A percentile compares a stretch with the other conserved stretches of the same genome.
These are phyloP conservation scores for Xanthoparmelia taractica DNA, from an alignment of 495 filamentous ascomycete species.

Conservation along the genomic window DNA sequence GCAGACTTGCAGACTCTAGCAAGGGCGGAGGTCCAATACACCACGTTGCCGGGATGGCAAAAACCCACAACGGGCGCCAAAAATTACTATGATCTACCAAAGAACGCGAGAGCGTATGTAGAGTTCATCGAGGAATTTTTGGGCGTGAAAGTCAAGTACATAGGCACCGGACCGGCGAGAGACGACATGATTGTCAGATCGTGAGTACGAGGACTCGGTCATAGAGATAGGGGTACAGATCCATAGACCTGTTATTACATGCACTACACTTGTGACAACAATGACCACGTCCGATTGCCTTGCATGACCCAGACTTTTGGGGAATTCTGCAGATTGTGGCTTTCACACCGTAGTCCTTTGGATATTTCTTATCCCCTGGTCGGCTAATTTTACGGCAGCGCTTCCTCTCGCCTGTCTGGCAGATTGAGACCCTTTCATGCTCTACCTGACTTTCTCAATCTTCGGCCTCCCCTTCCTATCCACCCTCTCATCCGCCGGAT, in stretches of 20 bases:
- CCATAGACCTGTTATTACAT: no score
- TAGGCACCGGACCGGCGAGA: conserved; percentile 69
- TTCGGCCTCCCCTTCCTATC: conserved; percentile 59
- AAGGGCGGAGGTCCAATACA: conserved; percentile 56
- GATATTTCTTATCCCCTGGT: no score
- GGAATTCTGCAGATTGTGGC: not conserved
- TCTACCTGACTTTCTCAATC: not conserved
- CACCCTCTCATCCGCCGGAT: conserved; percentile 81
- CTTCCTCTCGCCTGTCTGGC: no score
- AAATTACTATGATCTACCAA: no score
- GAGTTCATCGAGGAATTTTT: conserved; percentile 69
- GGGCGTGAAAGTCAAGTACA: conserved; percentile 63
- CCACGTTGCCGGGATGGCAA: conserved; percentile 73
- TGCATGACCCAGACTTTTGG: not conserved
- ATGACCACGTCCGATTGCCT: no score
- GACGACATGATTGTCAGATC: conserved; percentile 42
- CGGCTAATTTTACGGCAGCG: no score
- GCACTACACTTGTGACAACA: no score
- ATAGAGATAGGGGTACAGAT: not conserved
- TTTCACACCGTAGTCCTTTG: not conserved
- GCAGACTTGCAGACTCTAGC: conserved; percentile 59
- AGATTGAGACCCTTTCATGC: not conserved
- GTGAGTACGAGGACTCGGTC: not conserved
- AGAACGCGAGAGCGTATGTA: conserved; percentile 65
- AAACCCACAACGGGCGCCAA: conserved; percentile 56